phyloP scores from a whole-genome alignment of 2,329 filamentous ascomycete genomes.

The Xylaria sp. region DNA sequence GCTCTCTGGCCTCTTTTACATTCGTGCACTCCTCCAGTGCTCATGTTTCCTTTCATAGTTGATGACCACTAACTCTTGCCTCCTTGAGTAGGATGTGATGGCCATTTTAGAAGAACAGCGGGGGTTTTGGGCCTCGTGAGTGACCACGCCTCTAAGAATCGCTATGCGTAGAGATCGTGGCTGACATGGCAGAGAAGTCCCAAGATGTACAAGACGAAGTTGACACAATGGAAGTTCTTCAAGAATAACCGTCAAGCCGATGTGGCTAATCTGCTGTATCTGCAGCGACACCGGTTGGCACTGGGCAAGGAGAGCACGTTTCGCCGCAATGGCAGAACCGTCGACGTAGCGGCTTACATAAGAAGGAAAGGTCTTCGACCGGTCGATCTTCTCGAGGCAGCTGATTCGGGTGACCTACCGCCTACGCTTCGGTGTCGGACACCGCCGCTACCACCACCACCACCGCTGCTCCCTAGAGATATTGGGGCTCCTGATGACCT shows the following conservation, averaged over 20 bases:
- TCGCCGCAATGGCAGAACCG: conserved; percentile 44
- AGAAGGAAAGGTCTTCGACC: conserved; percentile 43
- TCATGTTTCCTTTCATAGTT: background rate
- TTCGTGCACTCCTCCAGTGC: background rate
- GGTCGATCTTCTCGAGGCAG: conserved; percentile 42
- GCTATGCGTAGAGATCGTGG: background rate
- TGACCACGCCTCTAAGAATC: background rate
- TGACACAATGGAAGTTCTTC: conserved; percentile 48
- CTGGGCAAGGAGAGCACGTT: conserved; percentile 46
- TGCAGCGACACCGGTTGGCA: conserved; percentile 42
- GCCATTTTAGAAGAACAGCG: conserved; percentile 42
- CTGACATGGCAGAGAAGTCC: conserved; percentile 36
- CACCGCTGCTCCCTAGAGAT: conserved; percentile 29
- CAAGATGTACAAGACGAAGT: conserved; percentile 49
- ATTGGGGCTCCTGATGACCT: conserved; percentile 43
- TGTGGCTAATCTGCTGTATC: conserved; percentile 44
- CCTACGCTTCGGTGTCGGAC: conserved; percentile 45
- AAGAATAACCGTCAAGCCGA: conserved; percentile 48
- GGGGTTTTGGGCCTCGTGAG: conserved; percentile 47
- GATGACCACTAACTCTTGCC: conserved; percentile 13
- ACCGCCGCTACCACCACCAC: conserved; percentile 40
- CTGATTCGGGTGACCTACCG: conserved; percentile 42
- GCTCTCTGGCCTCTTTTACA: background rate
- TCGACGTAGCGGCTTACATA: conserved; percentile 46
- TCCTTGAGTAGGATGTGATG: conserved; percentile 43